These are phyloP conservation scores for Viridothelium virens DNA, from an alignment of 495 filamentous ascomycete species.

Conservation along the genomic window DNA sequence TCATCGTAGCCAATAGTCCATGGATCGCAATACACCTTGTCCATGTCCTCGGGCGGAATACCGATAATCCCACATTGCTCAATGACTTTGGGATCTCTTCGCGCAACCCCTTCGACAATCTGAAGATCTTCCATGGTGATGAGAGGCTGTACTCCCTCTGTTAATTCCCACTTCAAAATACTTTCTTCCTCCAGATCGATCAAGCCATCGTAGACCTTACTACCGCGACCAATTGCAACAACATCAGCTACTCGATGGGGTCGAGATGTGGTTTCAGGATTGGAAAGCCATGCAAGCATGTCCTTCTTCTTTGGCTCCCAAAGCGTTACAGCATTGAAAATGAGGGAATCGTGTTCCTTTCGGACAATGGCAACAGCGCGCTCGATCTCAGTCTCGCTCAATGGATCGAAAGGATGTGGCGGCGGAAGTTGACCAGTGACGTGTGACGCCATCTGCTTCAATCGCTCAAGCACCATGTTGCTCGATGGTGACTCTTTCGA, in stretches of 20 bases:
- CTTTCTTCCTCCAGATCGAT: slow-evolving; percentile 67
- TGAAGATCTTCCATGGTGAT: slow-evolving; percentile 95
- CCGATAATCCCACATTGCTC: slow-evolving; percentile 85
- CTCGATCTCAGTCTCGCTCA: slow-evolving; percentile 71
- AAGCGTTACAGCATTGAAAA: slow-evolving; percentile 85
- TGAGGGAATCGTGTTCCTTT: slow-evolving; percentile 60
- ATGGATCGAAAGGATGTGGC: slow-evolving; percentile 80
- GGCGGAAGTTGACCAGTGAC: slow-evolving; percentile 48
- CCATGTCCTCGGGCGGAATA: slow-evolving; percentile 79
- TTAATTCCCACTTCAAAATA: slow-evolving; percentile 66
- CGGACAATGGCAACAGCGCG: slow-evolving; percentile 60
- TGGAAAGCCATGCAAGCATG: slow-evolving; percentile 74
- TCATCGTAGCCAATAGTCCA: slow-evolving; percentile 97
- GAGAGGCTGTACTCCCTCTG: slow-evolving; percentile 77
- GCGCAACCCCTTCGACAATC: slow-evolving; percentile 71
- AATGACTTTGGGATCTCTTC: slow-evolving; percentile 81
- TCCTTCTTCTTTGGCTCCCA: slow-evolving; percentile 81
- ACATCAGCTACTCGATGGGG: slow-evolving; percentile 74
- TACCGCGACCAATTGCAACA: slow-evolving; percentile 73
- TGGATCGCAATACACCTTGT: slow-evolving; percentile 86
- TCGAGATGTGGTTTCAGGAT: slow-evolving; percentile 51
- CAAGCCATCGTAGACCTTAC: slow-evolving; percentile 76
- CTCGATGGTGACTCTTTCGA: not conserved
- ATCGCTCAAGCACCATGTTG: slow-evolving; percentile 57
- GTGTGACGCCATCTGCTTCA: slow-evolving; percentile 61